A percentile compares a stretch with the other conserved stretches of the same genome.
Conservation (phyloP, 305 asterid genomes). For the Fraxinus nigra region DNA sequence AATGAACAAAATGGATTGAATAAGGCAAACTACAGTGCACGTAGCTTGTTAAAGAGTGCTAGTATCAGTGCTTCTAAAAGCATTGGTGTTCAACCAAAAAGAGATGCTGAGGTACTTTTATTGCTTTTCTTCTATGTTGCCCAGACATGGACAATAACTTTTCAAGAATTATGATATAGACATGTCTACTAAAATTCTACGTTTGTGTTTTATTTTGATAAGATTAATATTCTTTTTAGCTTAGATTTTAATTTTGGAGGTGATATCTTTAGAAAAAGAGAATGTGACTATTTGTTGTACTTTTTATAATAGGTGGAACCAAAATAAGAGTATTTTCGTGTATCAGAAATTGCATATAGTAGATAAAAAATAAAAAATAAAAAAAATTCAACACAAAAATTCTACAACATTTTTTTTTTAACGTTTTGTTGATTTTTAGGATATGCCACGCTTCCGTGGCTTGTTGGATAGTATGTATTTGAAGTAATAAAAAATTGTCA, state of each 20-base stretch:
- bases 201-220: neutral
- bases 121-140: neutral
- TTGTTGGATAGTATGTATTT: neutral
- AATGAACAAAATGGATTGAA: slow-evolving; percentile 37
- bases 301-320: neutral
- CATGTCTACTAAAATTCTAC: neutral
- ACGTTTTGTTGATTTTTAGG: neutral
- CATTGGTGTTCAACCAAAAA: slow-evolving; percentile 60
- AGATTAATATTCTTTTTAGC: neutral
- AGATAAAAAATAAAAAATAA: neutral
- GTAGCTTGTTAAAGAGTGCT: slow-evolving; percentile 94
- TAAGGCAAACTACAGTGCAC: slow-evolving; percentile 42
- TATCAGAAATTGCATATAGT: neutral
- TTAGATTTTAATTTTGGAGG: neutral
- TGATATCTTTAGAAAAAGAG: neutral
- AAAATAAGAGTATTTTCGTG: neutral
- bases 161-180: neutral
- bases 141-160: neutral
- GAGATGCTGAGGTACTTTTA: slow-evolving; percentile 55
- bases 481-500: neutral
- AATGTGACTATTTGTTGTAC: neutral
- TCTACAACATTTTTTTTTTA: neutral
- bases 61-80: slow-evolving; percentile 96
- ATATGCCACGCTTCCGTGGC: neutral
- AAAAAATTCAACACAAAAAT: neutral